Evolutionary conservation across 1,284 basidiomycete genomes (phyloP), one percentile per base, ranked within the genome.

Genomic region (Porogramme epimiltina): DNA sequence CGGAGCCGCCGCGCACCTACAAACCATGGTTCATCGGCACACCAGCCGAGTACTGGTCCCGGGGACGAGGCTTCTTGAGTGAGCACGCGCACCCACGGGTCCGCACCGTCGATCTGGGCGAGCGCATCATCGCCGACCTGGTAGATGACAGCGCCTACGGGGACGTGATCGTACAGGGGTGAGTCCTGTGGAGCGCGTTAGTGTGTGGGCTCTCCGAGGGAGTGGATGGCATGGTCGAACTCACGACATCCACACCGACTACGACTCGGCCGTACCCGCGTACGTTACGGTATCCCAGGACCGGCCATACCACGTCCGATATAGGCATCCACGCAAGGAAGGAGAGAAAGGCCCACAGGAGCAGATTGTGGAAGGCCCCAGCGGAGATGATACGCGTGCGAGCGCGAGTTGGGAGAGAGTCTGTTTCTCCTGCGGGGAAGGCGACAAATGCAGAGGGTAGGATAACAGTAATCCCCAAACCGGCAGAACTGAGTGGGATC

Each of bases 371-470:
- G 58, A 82, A 87, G 10, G 87, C 82, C 5, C 89, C 89, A 3
- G 82, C 80, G 16, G 83, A 75, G 28, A 82, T 73, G 40, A 91
- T 74, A 13, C 84, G 77, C 6, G 82, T 66, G 24, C 79, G 78
- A 3, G 76, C 69, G 13, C 65, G 66, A 0, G 76, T 68, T 9
- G 68, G 53, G 3, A 83, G 62, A 3, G 66, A 64, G 8, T 76
- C 72, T 3, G 84, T 65, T 5, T 70, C 66, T 1, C 70, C 59
- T 16, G 70, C 50, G 2, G 84, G 73, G 42, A 89, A 77, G 0
- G 77, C 71, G 9, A 90, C 85, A 56, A 87, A 89, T n/a, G 87
- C 86, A 2, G 86, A 79, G 1, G 88, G 88, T 9, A 91, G 63
- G 44, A 83, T 57, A 38, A 87, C 50, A 0, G 77, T 78, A 18